Evolutionary conservation across 495 filamentous ascomycete genomes (phyloP).

Genomic region (Podospora conica): DNA sequence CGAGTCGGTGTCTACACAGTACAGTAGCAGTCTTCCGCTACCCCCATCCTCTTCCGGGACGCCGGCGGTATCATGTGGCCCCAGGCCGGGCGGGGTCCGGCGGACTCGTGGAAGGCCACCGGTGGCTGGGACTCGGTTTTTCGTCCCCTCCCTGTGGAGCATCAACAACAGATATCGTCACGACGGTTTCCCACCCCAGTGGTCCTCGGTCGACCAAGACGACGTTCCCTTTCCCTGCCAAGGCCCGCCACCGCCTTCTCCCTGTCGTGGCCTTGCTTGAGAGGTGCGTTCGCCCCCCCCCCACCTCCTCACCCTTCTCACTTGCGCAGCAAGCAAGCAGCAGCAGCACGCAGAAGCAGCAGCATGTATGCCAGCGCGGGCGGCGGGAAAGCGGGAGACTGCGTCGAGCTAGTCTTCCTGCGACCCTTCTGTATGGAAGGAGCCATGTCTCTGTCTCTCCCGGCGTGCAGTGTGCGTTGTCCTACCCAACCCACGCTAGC

Average conservation of each 20-base stretch:
- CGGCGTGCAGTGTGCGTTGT: constrained; percentile 6
- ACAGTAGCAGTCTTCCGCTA: too few species aligned
- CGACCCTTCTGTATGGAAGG: constrained; percentile 3
- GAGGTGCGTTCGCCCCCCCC: constrained; percentile 5
- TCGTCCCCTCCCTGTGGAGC: constrained; percentile 1
- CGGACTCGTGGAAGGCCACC: background rate
- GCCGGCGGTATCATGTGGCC: background rate
- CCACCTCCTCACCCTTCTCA: background rate
- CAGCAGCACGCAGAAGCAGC: background rate
- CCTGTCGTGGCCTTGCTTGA: constrained; percentile 22
- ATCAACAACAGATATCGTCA: background rate
- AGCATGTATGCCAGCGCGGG: background rate
- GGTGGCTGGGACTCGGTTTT: constrained; percentile 5
- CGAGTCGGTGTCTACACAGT: background rate
- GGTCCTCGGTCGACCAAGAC: background rate
- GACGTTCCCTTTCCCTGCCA: constrained; percentile 8
- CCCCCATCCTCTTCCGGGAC: background rate
- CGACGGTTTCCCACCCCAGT: constrained; percentile 9
- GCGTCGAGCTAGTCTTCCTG: constrained; percentile 6
- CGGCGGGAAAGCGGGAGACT: constrained; percentile 8
- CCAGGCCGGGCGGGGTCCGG: background rate
- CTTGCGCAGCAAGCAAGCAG: background rate
- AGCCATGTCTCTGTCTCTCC: constrained; percentile 1
- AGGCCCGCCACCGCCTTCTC: constrained; percentile 5
- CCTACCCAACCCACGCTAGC: background rate